phyloP scores from a whole-genome alignment of 192 early-diverging fungal genomes.

The Entophlyctis helioformis region DNA sequence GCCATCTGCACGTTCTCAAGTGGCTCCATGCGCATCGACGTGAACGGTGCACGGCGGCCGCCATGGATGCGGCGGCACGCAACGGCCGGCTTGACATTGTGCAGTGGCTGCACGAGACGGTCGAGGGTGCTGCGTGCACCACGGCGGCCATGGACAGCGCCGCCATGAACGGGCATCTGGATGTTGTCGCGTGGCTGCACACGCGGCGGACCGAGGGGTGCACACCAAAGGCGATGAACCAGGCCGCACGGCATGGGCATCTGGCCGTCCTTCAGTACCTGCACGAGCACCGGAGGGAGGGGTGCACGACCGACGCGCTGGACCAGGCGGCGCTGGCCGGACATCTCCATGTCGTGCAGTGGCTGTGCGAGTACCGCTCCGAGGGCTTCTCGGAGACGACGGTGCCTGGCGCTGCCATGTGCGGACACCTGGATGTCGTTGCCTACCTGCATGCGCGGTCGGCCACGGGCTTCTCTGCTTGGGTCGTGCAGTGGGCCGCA shows the following conservation, averaged over 20 bases:
- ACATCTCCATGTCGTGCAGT: conserved; percentile 9
- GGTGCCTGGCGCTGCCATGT: no score
- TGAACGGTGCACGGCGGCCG: conserved; percentile 6
- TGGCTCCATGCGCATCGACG: conserved; percentile 1
- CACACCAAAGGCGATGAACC: conserved; percentile 8
- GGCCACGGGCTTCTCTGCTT: no score
- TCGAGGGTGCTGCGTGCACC: conserved; percentile 7
- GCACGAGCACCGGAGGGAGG: conserved; percentile 5
- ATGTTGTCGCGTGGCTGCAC: conserved; percentile 5
- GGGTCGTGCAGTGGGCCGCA: no score
- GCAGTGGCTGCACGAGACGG: conserved; percentile 1
- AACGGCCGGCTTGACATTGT: conserved; percentile 9
- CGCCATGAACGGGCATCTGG: conserved; percentile 4
- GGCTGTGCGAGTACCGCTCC: conserved; percentile 9
- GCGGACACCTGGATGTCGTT: no score
- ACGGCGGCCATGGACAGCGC: conserved; percentile 6
- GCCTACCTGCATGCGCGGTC: no score
- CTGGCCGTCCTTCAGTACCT: conserved; percentile 8
- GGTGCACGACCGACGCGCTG: conserved; percentile 14
- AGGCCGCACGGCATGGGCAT: conserved; percentile 11
- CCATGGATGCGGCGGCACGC: conserved; percentile 5
- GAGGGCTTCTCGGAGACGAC: no score
- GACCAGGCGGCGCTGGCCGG: conserved; percentile 9
- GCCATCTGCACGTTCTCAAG: no score
- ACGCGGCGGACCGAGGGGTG: conserved; percentile 5